phyloP scores from a whole-genome alignment of 169 alveolate species.

The Perkinsus chesapeaki region DNA sequence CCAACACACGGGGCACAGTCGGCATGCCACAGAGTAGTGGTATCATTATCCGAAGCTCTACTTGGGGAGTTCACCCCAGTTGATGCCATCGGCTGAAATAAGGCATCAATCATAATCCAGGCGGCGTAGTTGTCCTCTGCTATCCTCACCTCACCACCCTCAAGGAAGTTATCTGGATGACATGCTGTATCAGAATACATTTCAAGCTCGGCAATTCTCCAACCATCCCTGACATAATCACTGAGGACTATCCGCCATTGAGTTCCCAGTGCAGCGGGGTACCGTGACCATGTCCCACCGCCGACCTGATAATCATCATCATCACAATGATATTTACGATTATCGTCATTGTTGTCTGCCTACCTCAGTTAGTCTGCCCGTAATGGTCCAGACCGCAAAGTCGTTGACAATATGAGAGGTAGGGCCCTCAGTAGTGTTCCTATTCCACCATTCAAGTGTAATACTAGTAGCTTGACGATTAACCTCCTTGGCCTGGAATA shows the following conservation, averaged over 20 bases:
- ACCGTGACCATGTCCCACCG: background rate
- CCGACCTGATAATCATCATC: background rate
- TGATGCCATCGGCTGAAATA: background rate
- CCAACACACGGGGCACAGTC: background rate
- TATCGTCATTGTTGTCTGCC: no score
- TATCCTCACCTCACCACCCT: background rate
- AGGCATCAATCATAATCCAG: no score
- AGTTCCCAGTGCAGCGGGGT: background rate
- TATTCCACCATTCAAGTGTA: background rate
- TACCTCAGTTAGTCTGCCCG: background rate
- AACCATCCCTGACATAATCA: background rate
- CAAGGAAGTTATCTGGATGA: background rate
- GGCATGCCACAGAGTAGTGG: background rate
- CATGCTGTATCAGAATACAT: background rate
- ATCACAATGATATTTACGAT: no score
- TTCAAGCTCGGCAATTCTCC: background rate
- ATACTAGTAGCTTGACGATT: background rate
- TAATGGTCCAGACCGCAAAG: background rate
- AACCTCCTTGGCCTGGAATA: background rate
- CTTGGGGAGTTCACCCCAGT: background rate
- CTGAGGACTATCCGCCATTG: background rate
- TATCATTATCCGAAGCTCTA: background rate
- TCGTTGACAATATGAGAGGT: background rate
- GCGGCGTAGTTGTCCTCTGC: background rate
- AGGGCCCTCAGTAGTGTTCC: background rate